These are phyloP conservation scores for Sclerotinia nivalis DNA, from an alignment of 2,329 filamentous ascomycete genomes.

Conservation along the genomic window DNA sequence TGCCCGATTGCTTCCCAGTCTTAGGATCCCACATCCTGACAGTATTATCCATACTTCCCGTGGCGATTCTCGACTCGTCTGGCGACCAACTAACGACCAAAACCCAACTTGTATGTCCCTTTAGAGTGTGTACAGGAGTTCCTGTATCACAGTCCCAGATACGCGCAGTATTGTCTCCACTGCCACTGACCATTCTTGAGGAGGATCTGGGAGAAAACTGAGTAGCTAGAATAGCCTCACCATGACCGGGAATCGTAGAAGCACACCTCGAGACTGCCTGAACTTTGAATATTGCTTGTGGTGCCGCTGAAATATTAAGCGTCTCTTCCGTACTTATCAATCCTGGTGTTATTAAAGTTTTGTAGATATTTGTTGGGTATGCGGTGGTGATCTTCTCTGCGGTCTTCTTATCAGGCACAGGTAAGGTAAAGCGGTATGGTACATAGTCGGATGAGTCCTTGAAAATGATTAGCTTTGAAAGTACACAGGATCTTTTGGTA, in stretches of 20 bases:
- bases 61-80: conserved; percentile 78
- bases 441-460: conserved; percentile 61
- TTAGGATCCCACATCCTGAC: conserved; percentile 87
- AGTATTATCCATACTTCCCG: conserved; percentile 89
- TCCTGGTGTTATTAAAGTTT: conserved; percentile 47
- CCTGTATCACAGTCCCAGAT: conserved; percentile 96
- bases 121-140: conserved; percentile 80
- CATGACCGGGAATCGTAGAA: conserved; percentile 85
- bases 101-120: conserved; percentile 89
- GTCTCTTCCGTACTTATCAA: conserved; percentile 43
- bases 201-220: conserved; percentile 82
- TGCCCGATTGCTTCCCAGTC: conserved; percentile 72
- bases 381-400: conserved; percentile 45
- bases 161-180: conserved; percentile 85
- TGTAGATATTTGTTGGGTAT: conserved; percentile 45
- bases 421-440: conserved; percentile 64
- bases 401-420: conserved; percentile 46
- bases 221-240: conserved; percentile 82
- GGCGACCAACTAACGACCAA: conserved; percentile 85
- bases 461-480: conserved; percentile 14
- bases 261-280: conserved; percentile 89
- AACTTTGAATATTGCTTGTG: conserved; percentile 91
- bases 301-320: conserved; percentile 59
- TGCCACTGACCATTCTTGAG: conserved; percentile 79
- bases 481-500: conserved; percentile 29